phyloP scores from a whole-genome alignment of 371 early-diverging fungal genomes.

The Gilbertella persicaria region DNA sequence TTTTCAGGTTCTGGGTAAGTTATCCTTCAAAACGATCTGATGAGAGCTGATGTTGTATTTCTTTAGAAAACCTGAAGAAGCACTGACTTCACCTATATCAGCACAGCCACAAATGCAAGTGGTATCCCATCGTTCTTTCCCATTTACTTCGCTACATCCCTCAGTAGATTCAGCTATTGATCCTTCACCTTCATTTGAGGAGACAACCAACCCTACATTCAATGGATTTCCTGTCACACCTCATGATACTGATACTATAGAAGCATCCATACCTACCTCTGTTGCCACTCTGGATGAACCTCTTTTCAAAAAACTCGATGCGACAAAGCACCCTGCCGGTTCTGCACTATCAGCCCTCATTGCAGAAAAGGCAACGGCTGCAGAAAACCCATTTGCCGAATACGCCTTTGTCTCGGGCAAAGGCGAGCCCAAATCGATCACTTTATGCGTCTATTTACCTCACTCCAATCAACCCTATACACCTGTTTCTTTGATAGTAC shows the following conservation, averaged over 20 bases:
- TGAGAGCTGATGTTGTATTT: neutral
- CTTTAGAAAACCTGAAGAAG: neutral
- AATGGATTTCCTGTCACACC: neutral
- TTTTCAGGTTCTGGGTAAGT: slow-evolving; percentile 3
- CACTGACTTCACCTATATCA: neutral
- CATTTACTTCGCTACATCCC: slow-evolving; percentile 34
- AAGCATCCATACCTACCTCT: neutral
- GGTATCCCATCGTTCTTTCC: slow-evolving; percentile 21
- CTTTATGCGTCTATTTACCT: slow-evolving; percentile 69
- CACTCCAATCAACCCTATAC: slow-evolving; percentile 48
- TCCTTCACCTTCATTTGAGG: slow-evolving; percentile 40
- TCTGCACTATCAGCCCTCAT: slow-evolving; percentile 71
- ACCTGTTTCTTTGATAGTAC: slow-evolving; percentile 74
- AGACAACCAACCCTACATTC: neutral
- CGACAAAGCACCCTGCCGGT: neutral
- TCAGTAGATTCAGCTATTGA: slow-evolving; percentile 50
- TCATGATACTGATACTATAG: too few species aligned
- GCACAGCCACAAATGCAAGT: slow-evolving; percentile 19
- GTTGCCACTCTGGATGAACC: neutral
- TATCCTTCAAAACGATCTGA: neutral
- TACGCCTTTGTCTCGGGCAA: slow-evolving; percentile 66
- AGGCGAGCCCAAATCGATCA: slow-evolving; percentile 61
- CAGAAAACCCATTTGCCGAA: slow-evolving; percentile 76
- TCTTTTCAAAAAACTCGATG: neutral
- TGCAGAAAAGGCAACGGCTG: slow-evolving; percentile 57